A percentile compares a stretch with the other conserved stretches of the same genome.
phyloP scores from a whole-genome alignment of 768 basidiomycete genomes.

The Russula earlei region DNA sequence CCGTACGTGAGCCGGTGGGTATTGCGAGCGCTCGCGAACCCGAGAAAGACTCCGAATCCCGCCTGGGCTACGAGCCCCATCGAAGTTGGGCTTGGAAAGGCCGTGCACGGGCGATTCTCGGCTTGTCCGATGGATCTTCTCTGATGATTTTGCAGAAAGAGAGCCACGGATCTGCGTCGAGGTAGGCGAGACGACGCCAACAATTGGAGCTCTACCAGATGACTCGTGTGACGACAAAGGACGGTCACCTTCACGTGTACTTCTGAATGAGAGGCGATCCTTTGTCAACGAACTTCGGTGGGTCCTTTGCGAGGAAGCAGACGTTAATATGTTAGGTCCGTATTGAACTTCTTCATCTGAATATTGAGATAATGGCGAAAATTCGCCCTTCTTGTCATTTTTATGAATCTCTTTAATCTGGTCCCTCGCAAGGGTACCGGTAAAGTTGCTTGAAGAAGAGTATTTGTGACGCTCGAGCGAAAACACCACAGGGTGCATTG shows the following conservation, averaged over 20 bases:
- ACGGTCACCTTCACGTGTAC: not conserved
- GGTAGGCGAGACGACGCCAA: not conserved
- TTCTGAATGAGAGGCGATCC: not conserved
- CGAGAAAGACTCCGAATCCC: slow-evolving; percentile 4
- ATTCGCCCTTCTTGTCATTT: not conserved
- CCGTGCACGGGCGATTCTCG: not conserved
- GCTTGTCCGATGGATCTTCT: not conserved
- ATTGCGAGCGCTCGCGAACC: slow-evolving; percentile 24
- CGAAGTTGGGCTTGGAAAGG: not conserved
- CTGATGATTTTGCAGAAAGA: not conserved
- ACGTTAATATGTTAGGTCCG: not conserved
- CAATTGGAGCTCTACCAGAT: not conserved
- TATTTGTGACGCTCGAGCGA: not conserved
- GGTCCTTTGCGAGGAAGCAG: not conserved
- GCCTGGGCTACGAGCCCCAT: not conserved
- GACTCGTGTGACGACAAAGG: not conserved
- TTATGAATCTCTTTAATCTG: not conserved
- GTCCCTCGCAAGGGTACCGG: not conserved
- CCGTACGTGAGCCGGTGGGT: slow-evolving; percentile 23
- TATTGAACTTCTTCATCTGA: slow-evolving; percentile 6
- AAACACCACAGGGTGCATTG: not conserved
- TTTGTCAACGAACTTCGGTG: not conserved
- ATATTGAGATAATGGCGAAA: slow-evolving; percentile 11
- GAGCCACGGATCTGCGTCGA: not conserved
- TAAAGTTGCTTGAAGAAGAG: not conserved